Base-by-base conservation (phyloP, 2,329 filamentous ascomycete species). In the Diaporthe amygdali region DNA sequence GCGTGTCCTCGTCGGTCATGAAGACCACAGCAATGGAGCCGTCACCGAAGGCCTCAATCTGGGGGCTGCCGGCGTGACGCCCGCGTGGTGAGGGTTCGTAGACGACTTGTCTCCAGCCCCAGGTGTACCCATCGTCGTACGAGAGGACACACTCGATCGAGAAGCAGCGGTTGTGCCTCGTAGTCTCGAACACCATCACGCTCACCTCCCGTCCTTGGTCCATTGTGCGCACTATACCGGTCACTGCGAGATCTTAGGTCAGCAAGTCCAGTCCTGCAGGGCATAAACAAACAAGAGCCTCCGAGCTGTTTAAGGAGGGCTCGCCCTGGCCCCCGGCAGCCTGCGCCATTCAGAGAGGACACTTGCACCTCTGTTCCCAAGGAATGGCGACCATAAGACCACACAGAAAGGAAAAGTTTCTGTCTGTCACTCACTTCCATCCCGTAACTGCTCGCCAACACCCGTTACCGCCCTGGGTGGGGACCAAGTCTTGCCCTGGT, bases 131-230 rank as follows among this genome's bases (percentile, higher is more conserved):
- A 34, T 82, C 82, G 71, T 86, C 84, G 70, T 83, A 85, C 15
- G 83, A 85, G 39, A 85, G 75, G 1, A 82, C 79, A 34, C 83
- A 84, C 74, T 86, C 84, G 56, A 86, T 74, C 61, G 80, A 84
- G 72, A 85, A 85, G 1, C 77, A 77, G 15, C 79, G 77, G 44
- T 78, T 61, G 41, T 66, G 79, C 2, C 83, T 72, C 8, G 83
- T 85, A 17, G 84, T 86, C 77, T 86, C 84, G 69, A 85, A 83
- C 15, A 85, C 82, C 78, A 86, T 83, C 27, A 85, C 79, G 2
- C 84, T 76, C 6, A 79, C 82, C 39, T 81, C 80, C 6, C 72
- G 75, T 3, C 78, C 78, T n/a, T 75, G 76, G 15, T 82, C 81
- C 39, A 74, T 74, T 3, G 77, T 80, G 25, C 69, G 75, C 25